Evolutionary conservation across 1,139 yeast species (phyloP).

Genomic region (Spathaspora sp.): DNA sequence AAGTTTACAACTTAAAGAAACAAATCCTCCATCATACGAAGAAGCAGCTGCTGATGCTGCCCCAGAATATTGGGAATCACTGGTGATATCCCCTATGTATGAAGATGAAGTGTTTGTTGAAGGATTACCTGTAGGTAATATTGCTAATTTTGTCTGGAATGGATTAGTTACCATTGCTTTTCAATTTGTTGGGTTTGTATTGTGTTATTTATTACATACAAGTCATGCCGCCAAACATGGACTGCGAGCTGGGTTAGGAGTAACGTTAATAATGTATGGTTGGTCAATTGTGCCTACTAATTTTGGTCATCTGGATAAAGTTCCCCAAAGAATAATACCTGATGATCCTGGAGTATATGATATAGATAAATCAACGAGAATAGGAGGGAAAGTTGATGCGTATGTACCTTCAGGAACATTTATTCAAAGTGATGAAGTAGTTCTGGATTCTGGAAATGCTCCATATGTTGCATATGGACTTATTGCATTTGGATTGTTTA

Average conservation of each 20-base stretch:
- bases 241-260: slow-evolving; percentile 87
- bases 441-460: neutral
- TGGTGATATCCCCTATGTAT: slow-evolving; percentile 80
- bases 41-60: slow-evolving; percentile 94
- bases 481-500: slow-evolving; percentile 66
- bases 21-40: slow-evolving; percentile 86
- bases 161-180: slow-evolving; percentile 83
- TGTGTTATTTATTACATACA: slow-evolving; percentile 89
- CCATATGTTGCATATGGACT: slow-evolving; percentile 57
- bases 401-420: slow-evolving; percentile 38
- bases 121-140: slow-evolving; percentile 94
- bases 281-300: slow-evolving; percentile 67
- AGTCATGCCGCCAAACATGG: slow-evolving; percentile 98
- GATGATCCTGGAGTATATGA: slow-evolving; percentile 56
- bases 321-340: slow-evolving; percentile 49
- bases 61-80: slow-evolving; percentile 96
- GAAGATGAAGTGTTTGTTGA: slow-evolving; percentile 90
- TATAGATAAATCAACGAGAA: slow-evolving; percentile 35
- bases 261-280: slow-evolving; percentile 79
- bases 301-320: slow-evolving; percentile 40
- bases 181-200: slow-evolving; percentile 89
- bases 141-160: slow-evolving; percentile 88
- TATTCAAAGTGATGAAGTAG: slow-evolving; percentile 14
- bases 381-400: slow-evolving; percentile 47
- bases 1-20: slow-evolving; percentile 35